Evolutionary conservation across 331 rosid species (phyloP), one percentile per base, ranked within the genome.

Genomic region (Pyrus hybrid): DNA sequence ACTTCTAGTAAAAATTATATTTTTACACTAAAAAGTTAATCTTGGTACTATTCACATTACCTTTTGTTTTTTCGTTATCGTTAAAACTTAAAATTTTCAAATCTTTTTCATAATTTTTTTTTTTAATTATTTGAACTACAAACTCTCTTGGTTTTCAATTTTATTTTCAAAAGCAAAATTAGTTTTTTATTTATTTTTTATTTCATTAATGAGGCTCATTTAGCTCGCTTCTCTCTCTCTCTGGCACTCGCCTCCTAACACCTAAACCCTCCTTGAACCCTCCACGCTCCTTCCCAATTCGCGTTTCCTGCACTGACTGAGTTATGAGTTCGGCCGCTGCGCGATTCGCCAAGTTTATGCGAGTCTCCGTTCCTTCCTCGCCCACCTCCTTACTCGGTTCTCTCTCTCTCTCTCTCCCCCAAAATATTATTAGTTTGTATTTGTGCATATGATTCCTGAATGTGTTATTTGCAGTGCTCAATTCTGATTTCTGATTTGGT

Each of bases 301-400:
- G 37, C 45, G 13, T 18, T 22, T 3, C 62, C 54, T 57, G 17
- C 35, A 12, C 56, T 13, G 41, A 8, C 61, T 53, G 23, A 57
- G 51, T 70, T 47, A 95, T 95, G 99, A 85, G 77, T 82, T 77
- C 93, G 21, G 37, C 75, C 43, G 86, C 86, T 7, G 23, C 53
- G 63, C 79, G 85, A 83, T 76, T 94, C 14, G 75, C 81, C 67
- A 92, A 85, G 85, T 68, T 78, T 77, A 80, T 89, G 58, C 84
- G 87, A 74, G 11, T 62, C 68, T 81, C 92, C 70, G 74, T 80
- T 67, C 56, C 85, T 29, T 37, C 66, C 5, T 58, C 64, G 30
- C 77, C 85, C 43, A 3, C 85, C 18, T 76, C 88, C 71, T 81
- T 87, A n/a, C 76, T 70, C 2, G 92, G 99, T 94, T 41, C 32